These are phyloP conservation scores for Chrysanthemum lavandulifolium DNA, from an alignment of 129 eudicot genomes.

Conservation along the genomic window DNA sequence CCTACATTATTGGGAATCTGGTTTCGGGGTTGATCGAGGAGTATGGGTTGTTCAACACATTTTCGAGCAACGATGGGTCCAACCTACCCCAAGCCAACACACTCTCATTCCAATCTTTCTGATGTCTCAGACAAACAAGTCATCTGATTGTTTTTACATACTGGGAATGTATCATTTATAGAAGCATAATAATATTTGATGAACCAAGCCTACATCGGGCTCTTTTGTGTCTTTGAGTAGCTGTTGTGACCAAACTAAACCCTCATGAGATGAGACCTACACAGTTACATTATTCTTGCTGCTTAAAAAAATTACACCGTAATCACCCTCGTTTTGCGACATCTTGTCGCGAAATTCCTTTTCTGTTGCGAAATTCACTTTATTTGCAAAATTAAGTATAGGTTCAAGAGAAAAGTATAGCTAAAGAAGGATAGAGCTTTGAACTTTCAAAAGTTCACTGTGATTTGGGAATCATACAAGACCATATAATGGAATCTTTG, in stretches of 20 bases:
- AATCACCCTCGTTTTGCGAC: no score
- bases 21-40: slow-evolving; percentile 36
- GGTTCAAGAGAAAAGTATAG: background rate
- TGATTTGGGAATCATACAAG: background rate
- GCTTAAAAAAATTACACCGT: no score
- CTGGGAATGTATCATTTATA: background rate
- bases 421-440: background rate
- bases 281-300: no score
- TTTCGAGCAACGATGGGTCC: slow-evolving; percentile 11
- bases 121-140: background rate
- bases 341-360: no score
- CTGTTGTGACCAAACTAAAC: background rate
- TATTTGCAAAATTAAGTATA: background rate
- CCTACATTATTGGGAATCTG: slow-evolving; percentile 52
- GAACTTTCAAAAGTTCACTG: background rate
- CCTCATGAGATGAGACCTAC: no score
- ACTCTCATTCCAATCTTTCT: slow-evolving; percentile 23
- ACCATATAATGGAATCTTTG: slow-evolving; percentile 1
- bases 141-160: slow-evolving; percentile 3
- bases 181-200: slow-evolving; percentile 10
- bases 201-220: background rate
- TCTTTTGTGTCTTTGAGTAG: background rate
- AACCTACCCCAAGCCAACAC: slow-evolving; percentile 1
- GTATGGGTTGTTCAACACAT: slow-evolving; percentile 42
- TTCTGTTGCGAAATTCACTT: no score